A percentile compares a stretch with the other conserved stretches of the same genome.
phyloP scores from a whole-genome alignment of 2,329 filamentous ascomycete species.

The Zalaria sp. region DNA sequence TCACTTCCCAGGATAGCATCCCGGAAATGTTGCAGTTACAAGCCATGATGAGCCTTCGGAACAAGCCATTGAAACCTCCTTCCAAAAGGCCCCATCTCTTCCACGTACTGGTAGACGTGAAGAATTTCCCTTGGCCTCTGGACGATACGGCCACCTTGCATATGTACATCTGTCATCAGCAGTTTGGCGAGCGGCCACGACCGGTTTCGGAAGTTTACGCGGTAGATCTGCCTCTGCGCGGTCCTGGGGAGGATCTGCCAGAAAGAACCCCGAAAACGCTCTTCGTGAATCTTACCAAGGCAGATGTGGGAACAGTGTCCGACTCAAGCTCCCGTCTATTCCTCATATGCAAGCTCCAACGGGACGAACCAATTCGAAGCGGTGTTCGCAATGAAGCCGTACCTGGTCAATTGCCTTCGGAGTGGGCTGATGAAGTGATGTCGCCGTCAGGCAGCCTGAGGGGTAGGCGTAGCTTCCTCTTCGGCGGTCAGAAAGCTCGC shows the following conservation, averaged over 20 bases:
- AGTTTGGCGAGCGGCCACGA: slow-evolving; percentile 45
- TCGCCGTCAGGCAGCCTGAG: slow-evolving; percentile 13
- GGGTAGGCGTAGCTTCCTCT: slow-evolving; percentile 34
- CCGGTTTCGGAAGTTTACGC: slow-evolving; percentile 73
- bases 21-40: slow-evolving; percentile 84
- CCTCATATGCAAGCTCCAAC: slow-evolving; percentile 67
- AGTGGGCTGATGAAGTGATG: neutral
- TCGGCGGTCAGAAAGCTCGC: slow-evolving; percentile 53
- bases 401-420: neutral
- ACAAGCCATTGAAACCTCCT: slow-evolving; percentile 58
- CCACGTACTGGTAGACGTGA: slow-evolving; percentile 72
- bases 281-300: slow-evolving; percentile 71
- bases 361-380: slow-evolving; percentile 33
- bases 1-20: slow-evolving; percentile 86
- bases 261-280: slow-evolving; percentile 65
- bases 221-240: slow-evolving; percentile 62
- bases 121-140: slow-evolving; percentile 62
- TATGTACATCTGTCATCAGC: slow-evolving; percentile 63
- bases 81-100: slow-evolving; percentile 62
- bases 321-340: slow-evolving; percentile 61
- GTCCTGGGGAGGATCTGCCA: slow-evolving; percentile 45
- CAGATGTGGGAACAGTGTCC: slow-evolving; percentile 54
- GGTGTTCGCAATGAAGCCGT: neutral
- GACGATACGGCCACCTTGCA: slow-evolving; percentile 63
- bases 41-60: slow-evolving; percentile 87